Evolutionary conservation across 176 grass and related monocot genomes (phyloP).

Genomic region (Poa pratensis): DNA sequence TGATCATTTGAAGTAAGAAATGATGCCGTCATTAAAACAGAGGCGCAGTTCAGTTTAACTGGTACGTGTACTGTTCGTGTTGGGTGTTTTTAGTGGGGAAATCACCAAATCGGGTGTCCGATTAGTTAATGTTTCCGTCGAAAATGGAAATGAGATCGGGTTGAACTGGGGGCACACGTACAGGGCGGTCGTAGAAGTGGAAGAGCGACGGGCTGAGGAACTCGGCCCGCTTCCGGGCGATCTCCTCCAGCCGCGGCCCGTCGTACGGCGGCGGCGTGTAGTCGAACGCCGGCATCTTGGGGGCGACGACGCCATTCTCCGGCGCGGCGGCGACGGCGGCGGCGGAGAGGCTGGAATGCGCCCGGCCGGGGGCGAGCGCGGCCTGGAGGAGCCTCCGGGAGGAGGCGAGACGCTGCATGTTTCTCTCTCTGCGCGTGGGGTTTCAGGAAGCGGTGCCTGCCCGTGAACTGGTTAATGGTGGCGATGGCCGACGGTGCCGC

Average conservation of each 20-base stretch:
- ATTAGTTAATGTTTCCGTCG: background rate
- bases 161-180: conserved; percentile 44
- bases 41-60: background rate
- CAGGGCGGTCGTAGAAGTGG: conserved; percentile 83
- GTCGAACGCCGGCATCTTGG: conserved; percentile 75
- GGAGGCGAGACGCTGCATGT: conserved; percentile 57
- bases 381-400: conserved; percentile 55
- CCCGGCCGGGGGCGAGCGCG: conserved; percentile 41
- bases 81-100: background rate
- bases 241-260: conserved; percentile 71
- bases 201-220: conserved; percentile 93
- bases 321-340: conserved; percentile 28
- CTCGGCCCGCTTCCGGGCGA: conserved; percentile 72
- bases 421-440: background rate
- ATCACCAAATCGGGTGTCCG: background rate
- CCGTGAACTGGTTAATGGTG: background rate
- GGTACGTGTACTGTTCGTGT: background rate
- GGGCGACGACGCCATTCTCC: conserved; percentile 36
- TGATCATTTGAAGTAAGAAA: background rate
- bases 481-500: background rate
- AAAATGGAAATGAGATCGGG: background rate
- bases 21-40: background rate
- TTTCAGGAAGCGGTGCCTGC: background rate
- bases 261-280: conserved; percentile 81
- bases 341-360: conserved; percentile 53